Base-by-base conservation (phyloP, 495 filamentous ascomycete species). In the Xylaria grammica region DNA sequence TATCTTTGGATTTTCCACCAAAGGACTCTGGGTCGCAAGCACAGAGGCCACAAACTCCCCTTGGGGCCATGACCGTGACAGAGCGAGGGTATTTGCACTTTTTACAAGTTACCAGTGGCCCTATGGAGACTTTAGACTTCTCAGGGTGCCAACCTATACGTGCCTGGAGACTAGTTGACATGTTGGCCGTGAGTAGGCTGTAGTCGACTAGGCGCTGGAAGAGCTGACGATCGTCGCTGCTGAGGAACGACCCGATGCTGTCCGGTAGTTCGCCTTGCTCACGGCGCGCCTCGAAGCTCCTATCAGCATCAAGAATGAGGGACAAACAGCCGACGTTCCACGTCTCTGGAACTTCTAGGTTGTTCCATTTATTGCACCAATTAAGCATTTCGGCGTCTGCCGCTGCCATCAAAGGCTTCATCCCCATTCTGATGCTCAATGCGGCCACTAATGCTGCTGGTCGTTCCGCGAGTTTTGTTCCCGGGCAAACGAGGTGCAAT, bases 381-480 rank as follows among this genome's bases (percentile, higher is more conserved):
- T 6, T 62, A 67, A 79, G 32, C 50, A 84, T 75, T 65, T 81
- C 79, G 1, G 60, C 38, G 51, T 74, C 75, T 0, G 81, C 81
- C 0, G 61, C 73, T 3, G 72, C 65, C n/a, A 72, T 56, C 0
- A 84, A 68, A 0, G 76, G 77, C 49, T 71, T 59, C 9, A 82
- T 65, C 0, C 80, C 81, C 63, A 81, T 73, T n/a, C 77, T 70
- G 17, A 82, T 60, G 56, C 69, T 74, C 22, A 84, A 72, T 0
- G 79, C 80, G 2, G 81, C 81, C 1, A 84, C 70, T 45, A 84
- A 59, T 1, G 78, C 78, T 1, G 77, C 79, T 0, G 79, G 77
- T 11, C 80, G 75, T 9, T 65, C 61, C 2, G 72, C 67, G 13
- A 84, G 65, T 69, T 34, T 52, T 4, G 17, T 53, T 22, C n/a